phyloP scores from a whole-genome alignment of 495 filamentous ascomycete species.

The Elasticomyces elasticus region DNA sequence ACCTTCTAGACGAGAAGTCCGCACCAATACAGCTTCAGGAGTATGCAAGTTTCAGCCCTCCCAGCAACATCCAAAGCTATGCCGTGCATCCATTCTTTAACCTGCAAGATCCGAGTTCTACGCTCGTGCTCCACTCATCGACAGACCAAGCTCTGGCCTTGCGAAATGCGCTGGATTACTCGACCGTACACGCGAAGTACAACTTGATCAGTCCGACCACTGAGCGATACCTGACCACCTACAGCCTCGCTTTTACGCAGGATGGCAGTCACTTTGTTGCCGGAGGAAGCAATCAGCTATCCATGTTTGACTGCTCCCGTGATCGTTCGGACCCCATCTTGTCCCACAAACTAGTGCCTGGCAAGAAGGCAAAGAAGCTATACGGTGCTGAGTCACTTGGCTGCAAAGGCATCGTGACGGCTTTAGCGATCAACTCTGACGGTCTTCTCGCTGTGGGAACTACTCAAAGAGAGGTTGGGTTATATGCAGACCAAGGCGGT shows the following conservation, averaged over 20 bases:
- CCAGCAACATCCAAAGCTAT: constrained; percentile 61
- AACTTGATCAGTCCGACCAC: constrained; percentile 62
- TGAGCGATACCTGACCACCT: constrained; percentile 66
- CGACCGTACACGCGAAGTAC: constrained; percentile 48
- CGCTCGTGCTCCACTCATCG: constrained; percentile 55
- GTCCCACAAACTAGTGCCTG: constrained; percentile 61
- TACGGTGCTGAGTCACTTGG: constrained; percentile 54
- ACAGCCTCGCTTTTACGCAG: constrained; percentile 60
- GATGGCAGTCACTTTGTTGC: constrained; percentile 56
- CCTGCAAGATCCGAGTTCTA: constrained; percentile 54
- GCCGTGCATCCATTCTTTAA: constrained; percentile 64
- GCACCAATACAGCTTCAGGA: constrained; percentile 42
- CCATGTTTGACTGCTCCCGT: constrained; percentile 66
- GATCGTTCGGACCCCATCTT: constrained; percentile 52
- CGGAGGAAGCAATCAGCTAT: constrained; percentile 62
- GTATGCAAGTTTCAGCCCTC: constrained; percentile 49
- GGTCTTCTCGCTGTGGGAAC: constrained; percentile 74
- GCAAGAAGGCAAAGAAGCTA: constrained; percentile 51
- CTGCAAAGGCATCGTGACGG: constrained; percentile 75
- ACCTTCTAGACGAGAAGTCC: constrained; percentile 50
- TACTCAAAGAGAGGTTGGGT: constrained; percentile 60
- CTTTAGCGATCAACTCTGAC: constrained; percentile 44
- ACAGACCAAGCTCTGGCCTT: constrained; percentile 71
- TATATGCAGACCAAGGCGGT: constrained; percentile 61
- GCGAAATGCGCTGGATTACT: constrained; percentile 40